Evolutionary conservation across 495 filamentous ascomycete species (phyloP).

Genomic region (Lentithecium fluviatile): DNA sequence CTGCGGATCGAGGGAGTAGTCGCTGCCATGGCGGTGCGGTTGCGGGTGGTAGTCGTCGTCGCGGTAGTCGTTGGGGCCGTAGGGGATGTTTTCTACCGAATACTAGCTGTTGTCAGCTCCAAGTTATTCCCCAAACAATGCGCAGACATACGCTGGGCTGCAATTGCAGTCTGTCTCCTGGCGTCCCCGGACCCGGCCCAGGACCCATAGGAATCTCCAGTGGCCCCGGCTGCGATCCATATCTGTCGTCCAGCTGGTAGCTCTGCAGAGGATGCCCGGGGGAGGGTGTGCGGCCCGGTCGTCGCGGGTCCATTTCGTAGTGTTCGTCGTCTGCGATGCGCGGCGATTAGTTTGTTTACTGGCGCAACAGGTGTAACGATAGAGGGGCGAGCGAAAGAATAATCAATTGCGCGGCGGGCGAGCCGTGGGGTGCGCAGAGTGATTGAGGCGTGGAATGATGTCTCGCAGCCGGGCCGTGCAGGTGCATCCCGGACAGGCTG

Average conservation of each 20-base stretch:
- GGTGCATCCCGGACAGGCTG: neutral
- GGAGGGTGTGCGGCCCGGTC: conserved; percentile 35
- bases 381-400: conserved; percentile 12
- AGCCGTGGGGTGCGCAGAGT: neutral
- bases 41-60: conserved; percentile 46
- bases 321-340: conserved; percentile 23
- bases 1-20: conserved; percentile 76
- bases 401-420: neutral
- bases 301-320: conserved; percentile 36
- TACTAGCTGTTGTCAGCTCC: conserved; percentile 49
- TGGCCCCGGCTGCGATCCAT: conserved; percentile 17
- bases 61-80: conserved; percentile 68
- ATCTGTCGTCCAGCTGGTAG: conserved; percentile 36
- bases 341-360: conserved; percentile 10
- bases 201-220: conserved; percentile 40
- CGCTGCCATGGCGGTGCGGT: conserved; percentile 52
- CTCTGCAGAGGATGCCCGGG: conserved; percentile 33
- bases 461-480: no score
- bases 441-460: neutral
- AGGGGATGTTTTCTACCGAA: conserved; percentile 78
- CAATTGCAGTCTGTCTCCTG: conserved; percentile 34
- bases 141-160: conserved; percentile 35
- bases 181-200: conserved; percentile 34
- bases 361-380: conserved; percentile 1
- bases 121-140: no score